Evolutionary conservation across 1,139 yeast species (phyloP).

Genomic region (Debaryomyces fabryi): DNA sequence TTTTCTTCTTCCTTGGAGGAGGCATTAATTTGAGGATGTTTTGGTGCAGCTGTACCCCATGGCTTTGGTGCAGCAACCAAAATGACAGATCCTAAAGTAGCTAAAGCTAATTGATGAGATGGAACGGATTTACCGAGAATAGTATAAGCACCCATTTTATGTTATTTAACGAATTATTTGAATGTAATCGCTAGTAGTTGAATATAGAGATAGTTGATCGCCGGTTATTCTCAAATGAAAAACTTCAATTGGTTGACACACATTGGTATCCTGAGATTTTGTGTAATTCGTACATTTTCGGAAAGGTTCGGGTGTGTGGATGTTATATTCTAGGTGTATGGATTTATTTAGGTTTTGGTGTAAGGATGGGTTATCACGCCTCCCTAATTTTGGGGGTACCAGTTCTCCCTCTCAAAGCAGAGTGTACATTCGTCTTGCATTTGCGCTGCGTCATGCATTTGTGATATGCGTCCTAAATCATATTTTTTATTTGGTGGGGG

Average conservation of each 20-base stretch:
- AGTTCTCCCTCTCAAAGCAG: no score
- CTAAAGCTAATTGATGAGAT: slow-evolving; percentile 72
- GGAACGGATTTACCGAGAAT: slow-evolving; percentile 77
- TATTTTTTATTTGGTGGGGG: neutral
- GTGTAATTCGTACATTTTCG: neutral
- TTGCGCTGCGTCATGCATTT: neutral
- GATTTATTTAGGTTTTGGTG: neutral
- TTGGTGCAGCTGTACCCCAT: slow-evolving; percentile 61
- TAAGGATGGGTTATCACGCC: neutral
- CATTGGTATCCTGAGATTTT: neutral
- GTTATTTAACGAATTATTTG: slow-evolving; percentile 1
- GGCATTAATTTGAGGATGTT: slow-evolving; percentile 72
- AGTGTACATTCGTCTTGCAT: neutral
- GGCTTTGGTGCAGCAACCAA: slow-evolving; percentile 69
- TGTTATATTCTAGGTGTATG: neutral
- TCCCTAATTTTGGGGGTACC: neutral
- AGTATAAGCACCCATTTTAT: slow-evolving; percentile 73
- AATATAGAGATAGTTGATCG: neutral
- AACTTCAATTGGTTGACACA: slow-evolving; percentile 8
- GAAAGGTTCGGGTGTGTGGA: neutral
- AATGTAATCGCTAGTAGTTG: neutral
- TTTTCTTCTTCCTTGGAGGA: slow-evolving; percentile 86
- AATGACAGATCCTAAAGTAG: slow-evolving; percentile 66
- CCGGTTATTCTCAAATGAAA: slow-evolving; percentile 7
- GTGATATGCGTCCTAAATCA: neutral